phyloP scores from a whole-genome alignment of 306 rosid genomes.

The Argentina anserina region DNA sequence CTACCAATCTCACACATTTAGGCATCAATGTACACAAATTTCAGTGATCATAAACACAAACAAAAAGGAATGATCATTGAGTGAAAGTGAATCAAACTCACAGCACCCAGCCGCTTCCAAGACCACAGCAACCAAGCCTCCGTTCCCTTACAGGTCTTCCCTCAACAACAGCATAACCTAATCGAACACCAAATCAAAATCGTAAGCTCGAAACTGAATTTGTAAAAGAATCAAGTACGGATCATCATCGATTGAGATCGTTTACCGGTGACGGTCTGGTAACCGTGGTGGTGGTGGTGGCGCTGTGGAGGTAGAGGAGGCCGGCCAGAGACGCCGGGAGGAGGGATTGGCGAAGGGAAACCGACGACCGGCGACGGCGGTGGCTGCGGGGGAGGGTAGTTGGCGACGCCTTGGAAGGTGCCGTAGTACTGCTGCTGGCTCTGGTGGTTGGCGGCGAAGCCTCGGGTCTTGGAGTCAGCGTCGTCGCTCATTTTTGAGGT shows the following conservation, averaged over 20 bases:
- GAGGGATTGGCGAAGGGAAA: conserved; percentile 46
- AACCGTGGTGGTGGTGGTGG: conserved; percentile 29
- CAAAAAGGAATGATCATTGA: background rate
- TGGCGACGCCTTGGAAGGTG: conserved; percentile 87
- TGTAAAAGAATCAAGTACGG: no score
- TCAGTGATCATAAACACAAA: background rate
- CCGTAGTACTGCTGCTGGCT: conserved; percentile 60
- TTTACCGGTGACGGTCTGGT: conserved; percentile 49
- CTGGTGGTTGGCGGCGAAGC: conserved; percentile 26
- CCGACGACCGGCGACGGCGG: conserved; percentile 42
- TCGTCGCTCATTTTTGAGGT: conserved; percentile 38
- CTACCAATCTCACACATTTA: background rate
- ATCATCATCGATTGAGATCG: background rate
- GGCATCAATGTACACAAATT: background rate
- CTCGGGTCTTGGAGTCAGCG: conserved; percentile 45
- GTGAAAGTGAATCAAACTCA: conserved; percentile 37
- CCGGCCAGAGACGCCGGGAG: conserved; percentile 15
- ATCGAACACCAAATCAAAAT: background rate
- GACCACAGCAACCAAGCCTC: conserved; percentile 72
- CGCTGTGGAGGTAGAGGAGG: conserved; percentile 34
- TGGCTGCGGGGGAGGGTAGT: conserved; percentile 44
- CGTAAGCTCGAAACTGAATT: conserved; percentile 1
- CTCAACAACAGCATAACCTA: conserved; percentile 61
- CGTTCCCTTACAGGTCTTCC: conserved; percentile 49
- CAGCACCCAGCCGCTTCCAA: conserved; percentile 79